A percentile compares a stretch with the other conserved stretches of the same genome.
phyloP scores from a whole-genome alignment of 495 filamentous ascomycete genomes.

The Daldinia decipiens region DNA sequence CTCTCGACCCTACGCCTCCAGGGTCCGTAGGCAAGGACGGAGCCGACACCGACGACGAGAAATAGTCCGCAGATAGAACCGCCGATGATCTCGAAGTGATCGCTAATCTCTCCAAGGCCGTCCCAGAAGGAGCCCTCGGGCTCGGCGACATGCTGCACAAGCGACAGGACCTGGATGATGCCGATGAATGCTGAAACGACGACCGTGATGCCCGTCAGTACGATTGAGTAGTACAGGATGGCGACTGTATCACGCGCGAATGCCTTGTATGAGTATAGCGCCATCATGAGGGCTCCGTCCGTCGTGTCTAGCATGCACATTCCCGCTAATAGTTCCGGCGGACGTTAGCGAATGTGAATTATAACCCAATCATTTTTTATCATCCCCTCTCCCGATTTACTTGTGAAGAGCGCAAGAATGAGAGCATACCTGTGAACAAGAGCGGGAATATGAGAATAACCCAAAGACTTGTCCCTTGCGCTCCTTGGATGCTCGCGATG shows the following conservation, averaged over 20 bases:
- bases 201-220: constrained; percentile 87
- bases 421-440: constrained; percentile 79
- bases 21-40: constrained; percentile 76
- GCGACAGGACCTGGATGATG: constrained; percentile 80
- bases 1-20: constrained; percentile 69
- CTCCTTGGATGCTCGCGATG: constrained; percentile 85
- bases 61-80: constrained; percentile 87
- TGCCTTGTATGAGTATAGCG: constrained; percentile 82
- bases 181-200: constrained; percentile 87
- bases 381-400: too few species aligned
- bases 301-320: constrained; percentile 93
- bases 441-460: constrained; percentile 92
- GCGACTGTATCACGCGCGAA: constrained; percentile 82
- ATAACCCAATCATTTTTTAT: neutral
- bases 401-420: neutral
- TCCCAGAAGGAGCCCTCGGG: constrained; percentile 87
- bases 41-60: constrained; percentile 75
- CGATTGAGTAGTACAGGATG: constrained; percentile 93
- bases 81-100: constrained; percentile 88
- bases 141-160: constrained; percentile 77
- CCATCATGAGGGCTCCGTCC: constrained; percentile 95
- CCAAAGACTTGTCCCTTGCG: constrained; percentile 89
- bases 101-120: constrained; percentile 76
- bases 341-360: neutral
- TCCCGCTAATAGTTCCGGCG: constrained; percentile 63